A percentile compares a stretch with the other conserved stretches of the same genome.
phyloP scores from a whole-genome alignment of 257 asterid species.

The Cordia subcordata region DNA sequence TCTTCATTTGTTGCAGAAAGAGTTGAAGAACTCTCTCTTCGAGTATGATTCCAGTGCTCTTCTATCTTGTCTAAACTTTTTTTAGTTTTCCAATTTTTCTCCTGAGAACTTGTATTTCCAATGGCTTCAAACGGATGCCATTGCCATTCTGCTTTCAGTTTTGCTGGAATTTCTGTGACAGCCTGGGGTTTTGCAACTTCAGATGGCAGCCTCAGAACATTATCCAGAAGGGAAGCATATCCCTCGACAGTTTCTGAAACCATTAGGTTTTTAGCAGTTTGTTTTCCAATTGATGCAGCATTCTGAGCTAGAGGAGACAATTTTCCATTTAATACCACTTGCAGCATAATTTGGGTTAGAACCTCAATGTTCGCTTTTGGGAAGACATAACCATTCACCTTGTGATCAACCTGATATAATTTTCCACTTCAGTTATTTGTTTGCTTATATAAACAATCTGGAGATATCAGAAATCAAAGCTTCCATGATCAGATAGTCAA shows the following conservation, averaged over 20 bases:
- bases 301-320: slow-evolving; percentile 58
- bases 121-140: slow-evolving; percentile 61
- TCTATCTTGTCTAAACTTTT: slow-evolving; percentile 41
- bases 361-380: slow-evolving; percentile 48
- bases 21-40: slow-evolving; percentile 33
- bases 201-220: slow-evolving; percentile 66
- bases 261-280: slow-evolving; percentile 67
- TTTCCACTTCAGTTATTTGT: slow-evolving; percentile 20
- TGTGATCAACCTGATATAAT: slow-evolving; percentile 57
- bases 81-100: slow-evolving; percentile 17
- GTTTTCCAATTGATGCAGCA: slow-evolving; percentile 62
- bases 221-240: slow-evolving; percentile 66
- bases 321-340: slow-evolving; percentile 67
- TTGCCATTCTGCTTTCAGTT: slow-evolving; percentile 65
- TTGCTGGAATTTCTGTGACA: slow-evolving; percentile 43
- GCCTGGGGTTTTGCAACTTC: slow-evolving; percentile 55
- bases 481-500: too few species aligned
- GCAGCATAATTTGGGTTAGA: slow-evolving; percentile 52
- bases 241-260: slow-evolving; percentile 76
- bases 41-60: slow-evolving; percentile 44
- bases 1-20: slow-evolving; percentile 30
- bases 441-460: slow-evolving; percentile 13
- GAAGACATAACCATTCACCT: slow-evolving; percentile 70
- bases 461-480: background rate
- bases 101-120: slow-evolving; percentile 18